A percentile compares a stretch with the other conserved stretches of the same genome.
Conservation (phyloP, 441 rosid species). For the Capsella rubella region DNA sequence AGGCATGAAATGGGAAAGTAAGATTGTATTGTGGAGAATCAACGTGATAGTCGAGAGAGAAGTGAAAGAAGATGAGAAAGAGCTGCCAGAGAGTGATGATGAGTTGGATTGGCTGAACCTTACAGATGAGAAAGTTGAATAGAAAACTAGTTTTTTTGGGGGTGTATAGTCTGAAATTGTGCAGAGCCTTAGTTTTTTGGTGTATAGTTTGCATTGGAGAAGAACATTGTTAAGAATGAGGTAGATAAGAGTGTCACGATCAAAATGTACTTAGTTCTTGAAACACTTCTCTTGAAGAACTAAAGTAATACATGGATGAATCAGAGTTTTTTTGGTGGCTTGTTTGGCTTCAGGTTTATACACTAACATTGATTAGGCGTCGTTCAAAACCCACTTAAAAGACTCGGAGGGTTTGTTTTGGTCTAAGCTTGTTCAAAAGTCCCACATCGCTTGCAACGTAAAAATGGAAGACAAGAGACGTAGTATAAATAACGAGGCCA, state of each 20-base stretch:
- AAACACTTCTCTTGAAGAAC: background rate
- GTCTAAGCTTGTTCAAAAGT: too few relatives aligned
- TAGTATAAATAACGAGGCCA: too few relatives aligned
- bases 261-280: background rate
- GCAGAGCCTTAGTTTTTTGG: background rate
- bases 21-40: conserved; percentile 32
- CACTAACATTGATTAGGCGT: too few relatives aligned
- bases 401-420: too few relatives aligned
- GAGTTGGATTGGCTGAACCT: background rate
- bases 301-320: too few relatives aligned
- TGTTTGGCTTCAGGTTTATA: too few relatives aligned
- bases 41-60: background rate
- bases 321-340: too few relatives aligned
- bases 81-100: background rate
- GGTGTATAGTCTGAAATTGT: background rate
- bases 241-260: background rate
- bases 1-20: conserved; percentile 21
- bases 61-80: background rate
- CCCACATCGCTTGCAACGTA: too few relatives aligned
- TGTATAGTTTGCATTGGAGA: background rate
- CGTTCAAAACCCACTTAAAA: too few relatives aligned
- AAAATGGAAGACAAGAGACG: too few relatives aligned
- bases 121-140: background rate
- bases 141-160: background rate
- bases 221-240: background rate